Base-by-base conservation (phyloP, 1,284 basidiomycete species). In the Ustilago vetiveriae region DNA sequence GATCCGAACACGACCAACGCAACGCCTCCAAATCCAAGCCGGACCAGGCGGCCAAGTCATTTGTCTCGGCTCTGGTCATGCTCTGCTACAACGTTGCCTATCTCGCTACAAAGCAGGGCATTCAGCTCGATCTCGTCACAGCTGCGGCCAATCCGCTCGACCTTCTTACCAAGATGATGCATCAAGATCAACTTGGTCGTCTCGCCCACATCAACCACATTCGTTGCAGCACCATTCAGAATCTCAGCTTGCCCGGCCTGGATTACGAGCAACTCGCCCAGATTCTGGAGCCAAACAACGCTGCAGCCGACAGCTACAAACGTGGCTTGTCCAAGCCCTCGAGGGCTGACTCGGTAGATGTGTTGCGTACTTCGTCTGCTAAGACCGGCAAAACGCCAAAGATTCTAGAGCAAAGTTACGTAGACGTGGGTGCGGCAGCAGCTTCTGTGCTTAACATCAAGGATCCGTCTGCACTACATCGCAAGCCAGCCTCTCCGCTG, bases 41-140 rank as follows among this genome's bases (percentile, higher is more conserved):
- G 29, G 65, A 68, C 11, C 54, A 68, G 21, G 62, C 65, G 4
- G 73, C 70, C 19, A 53, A 57, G 37, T 64, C 67, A 16, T 77
- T 75, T 37, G 50, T 65, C 24, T 52, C 66, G 27, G 73, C 68
- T 16, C 56, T 77, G 14, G 60, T 66, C 37, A 77, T 75, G 73
- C 58, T 77, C 6, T 59, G 52, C 37, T 77, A 77, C 53, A 48
- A 75, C 29, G 62, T 58, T 1, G 75, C 71, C 40, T 77, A 74
- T 32, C 54, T 77, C 9, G 73, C 75, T 1, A 45, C 59, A 8
- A 66, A 55, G 49, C 67, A 77, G 26, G 73, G 73, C 29, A 42
- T 72, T 11, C 39, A 59, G 43, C 52, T 75, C 16, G 75, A 75
- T 23, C 47, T 77, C n/a, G 64, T 73, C n/a, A 41, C 56, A 6